Conservation (phyloP, 371 early-diverging fungal genomes). For the Mucor indicus region DNA sequence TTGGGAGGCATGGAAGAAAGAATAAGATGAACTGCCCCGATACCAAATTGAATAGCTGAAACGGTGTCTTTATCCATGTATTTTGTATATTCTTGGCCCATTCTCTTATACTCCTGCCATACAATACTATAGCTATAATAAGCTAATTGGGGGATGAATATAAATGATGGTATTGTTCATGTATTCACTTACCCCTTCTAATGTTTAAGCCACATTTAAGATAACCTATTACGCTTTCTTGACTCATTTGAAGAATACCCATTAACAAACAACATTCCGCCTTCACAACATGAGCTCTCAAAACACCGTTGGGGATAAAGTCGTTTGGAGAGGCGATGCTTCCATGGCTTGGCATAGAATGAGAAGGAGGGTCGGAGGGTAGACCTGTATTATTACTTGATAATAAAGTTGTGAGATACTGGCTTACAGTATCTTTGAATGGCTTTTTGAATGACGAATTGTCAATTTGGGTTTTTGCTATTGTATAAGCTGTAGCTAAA, state of each 20-base stretch:
- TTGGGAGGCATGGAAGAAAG: constrained; percentile 61
- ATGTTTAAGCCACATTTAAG: constrained; percentile 60
- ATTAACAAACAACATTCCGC: constrained; percentile 58
- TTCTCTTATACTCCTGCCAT: constrained; percentile 52
- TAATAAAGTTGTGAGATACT: constrained; percentile 30
- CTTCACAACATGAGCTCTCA: constrained; percentile 57
- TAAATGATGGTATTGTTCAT: neutral
- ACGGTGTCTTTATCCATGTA: constrained; percentile 48
- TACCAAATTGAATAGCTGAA: constrained; percentile 51
- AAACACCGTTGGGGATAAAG: constrained; percentile 51
- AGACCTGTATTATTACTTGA: constrained; percentile 25
- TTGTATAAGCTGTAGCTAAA: constrained; percentile 35
- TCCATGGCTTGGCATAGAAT: constrained; percentile 17
- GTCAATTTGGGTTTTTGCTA: constrained; percentile 43
- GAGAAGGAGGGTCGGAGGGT: constrained; percentile 23
- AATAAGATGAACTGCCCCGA: constrained; percentile 60
- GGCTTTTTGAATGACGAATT: constrained; percentile 32
- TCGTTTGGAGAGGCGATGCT: constrained; percentile 14
- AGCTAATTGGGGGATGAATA: constrained; percentile 14
- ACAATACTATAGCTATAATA: constrained; percentile 45
- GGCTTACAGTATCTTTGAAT: constrained; percentile 35
- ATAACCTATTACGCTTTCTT: constrained; percentile 56
- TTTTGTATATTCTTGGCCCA: constrained; percentile 46
- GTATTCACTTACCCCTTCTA: constrained; percentile 47
- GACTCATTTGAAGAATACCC: constrained; percentile 53